phyloP scores from a whole-genome alignment of 2,329 filamentous ascomycete genomes.

The Chalaropsis thielavioides region DNA sequence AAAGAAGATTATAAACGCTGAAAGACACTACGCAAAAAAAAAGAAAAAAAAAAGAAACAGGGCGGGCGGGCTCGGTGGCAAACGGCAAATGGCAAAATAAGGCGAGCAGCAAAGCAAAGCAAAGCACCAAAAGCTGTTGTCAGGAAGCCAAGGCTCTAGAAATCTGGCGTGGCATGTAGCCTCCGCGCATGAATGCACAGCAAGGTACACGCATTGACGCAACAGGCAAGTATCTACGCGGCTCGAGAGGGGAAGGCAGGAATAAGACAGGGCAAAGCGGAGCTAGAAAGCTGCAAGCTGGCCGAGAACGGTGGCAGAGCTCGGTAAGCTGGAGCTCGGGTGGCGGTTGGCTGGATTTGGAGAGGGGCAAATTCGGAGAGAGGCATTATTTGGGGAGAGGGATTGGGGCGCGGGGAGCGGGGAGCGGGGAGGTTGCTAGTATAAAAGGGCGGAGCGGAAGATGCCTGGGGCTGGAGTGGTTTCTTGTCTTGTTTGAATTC shows the following conservation, averaged over 20 bases:
- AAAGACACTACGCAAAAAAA: too few species aligned
- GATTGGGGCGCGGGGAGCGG: not conserved
- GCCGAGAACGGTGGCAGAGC: not conserved
- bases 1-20: too few species aligned
- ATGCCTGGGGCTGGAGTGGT: not conserved
- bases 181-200: too few species aligned
- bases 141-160: too few species aligned
- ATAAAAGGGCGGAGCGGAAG: not conserved
- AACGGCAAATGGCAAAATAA: not conserved
- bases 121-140: too few species aligned
- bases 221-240: not conserved
- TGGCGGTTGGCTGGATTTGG: constrained; percentile 8
- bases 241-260: not conserved
- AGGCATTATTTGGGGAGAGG: not conserved
- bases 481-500: not conserved
- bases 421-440: not conserved
- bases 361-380: not conserved
- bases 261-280: not conserved
- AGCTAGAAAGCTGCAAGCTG: not conserved
- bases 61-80: not conserved
- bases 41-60: not conserved
- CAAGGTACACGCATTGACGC: not conserved
- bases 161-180: too few species aligned
- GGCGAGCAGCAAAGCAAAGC: not conserved
- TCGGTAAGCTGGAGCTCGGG: not conserved